phyloP scores from a whole-genome alignment of 1,284 basidiomycete genomes.

The Ceratobasidium sp. region DNA sequence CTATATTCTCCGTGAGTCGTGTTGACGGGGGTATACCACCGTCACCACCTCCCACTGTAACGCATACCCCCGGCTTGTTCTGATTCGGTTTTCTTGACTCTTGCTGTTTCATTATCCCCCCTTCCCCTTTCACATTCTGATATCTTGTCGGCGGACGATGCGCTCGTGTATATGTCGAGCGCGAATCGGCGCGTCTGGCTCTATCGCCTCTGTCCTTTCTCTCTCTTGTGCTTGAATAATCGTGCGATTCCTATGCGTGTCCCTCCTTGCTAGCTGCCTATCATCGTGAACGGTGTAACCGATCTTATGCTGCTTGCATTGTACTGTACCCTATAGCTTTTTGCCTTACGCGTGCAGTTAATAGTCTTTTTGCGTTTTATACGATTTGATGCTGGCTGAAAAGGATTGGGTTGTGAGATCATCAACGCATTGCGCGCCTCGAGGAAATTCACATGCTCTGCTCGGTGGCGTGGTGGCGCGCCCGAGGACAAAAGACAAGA shows the following conservation, averaged over 20 bases:
- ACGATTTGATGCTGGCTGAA: slow-evolving; percentile 13
- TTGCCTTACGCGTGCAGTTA: slow-evolving; percentile 40
- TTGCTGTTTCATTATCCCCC: neutral
- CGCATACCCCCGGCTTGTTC: slow-evolving; percentile 27
- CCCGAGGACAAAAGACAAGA: neutral
- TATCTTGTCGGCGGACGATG: neutral
- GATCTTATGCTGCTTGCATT: slow-evolving; percentile 28
- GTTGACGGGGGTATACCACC: slow-evolving; percentile 11
- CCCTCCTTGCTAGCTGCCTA: neutral
- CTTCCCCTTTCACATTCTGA: neutral
- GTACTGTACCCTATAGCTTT: slow-evolving; percentile 27
- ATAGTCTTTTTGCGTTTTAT: slow-evolving; percentile 1
- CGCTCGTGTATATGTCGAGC: slow-evolving; percentile 36
- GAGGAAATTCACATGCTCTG: neutral
- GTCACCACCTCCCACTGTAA: slow-evolving; percentile 32
- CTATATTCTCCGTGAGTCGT: slow-evolving; percentile 34
- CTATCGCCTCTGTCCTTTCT: slow-evolving; percentile 8
- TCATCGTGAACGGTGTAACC: slow-evolving; percentile 7
- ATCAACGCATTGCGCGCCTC: neutral
- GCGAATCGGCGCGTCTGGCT: neutral
- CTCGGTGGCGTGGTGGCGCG: neutral
- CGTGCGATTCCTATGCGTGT: slow-evolving; percentile 3
- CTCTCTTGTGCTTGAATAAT: slow-evolving; percentile 24
- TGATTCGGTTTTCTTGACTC: slow-evolving; percentile 11
- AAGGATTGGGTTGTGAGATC: neutral